These are phyloP conservation scores for Ophiocytium majus DNA, from an alignment of 352 stramenopile genomes.

Conservation along the genomic window DNA sequence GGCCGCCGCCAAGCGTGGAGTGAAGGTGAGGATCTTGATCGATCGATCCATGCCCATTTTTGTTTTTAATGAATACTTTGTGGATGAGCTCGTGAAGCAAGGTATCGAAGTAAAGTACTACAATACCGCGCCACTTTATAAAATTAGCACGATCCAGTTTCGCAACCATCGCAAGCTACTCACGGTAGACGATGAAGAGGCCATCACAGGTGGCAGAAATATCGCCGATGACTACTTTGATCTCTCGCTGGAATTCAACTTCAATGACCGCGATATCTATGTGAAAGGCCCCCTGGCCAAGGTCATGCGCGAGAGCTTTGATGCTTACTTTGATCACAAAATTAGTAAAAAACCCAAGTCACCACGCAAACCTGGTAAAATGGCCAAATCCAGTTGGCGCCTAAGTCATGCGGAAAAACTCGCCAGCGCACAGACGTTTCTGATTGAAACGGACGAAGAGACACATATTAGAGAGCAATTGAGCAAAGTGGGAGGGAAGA, in stretches of 20 bases:
- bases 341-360: background rate
- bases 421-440: background rate
- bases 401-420: too few relatives aligned
- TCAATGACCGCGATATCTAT: constrained; percentile 10
- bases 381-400: background rate
- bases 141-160: background rate
- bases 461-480: background rate
- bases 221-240: constrained; percentile 17
- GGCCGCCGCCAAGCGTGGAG: background rate
- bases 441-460: background rate
- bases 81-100: background rate
- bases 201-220: background rate
- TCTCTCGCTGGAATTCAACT: constrained; percentile 11
- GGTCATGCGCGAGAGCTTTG: background rate
- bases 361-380: too few relatives aligned
- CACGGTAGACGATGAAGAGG: background rate
- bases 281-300: background rate
- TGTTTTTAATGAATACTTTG: background rate
- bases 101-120: constrained; percentile 14
- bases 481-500: background rate
- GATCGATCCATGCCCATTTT: background rate
- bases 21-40: constrained; percentile 1
- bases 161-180: constrained; percentile 3
- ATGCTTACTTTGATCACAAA: constrained; percentile 4
- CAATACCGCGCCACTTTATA: background rate